Base-by-base conservation (phyloP, 148 eudicot species). In the Fallopia convolvulus region DNA sequence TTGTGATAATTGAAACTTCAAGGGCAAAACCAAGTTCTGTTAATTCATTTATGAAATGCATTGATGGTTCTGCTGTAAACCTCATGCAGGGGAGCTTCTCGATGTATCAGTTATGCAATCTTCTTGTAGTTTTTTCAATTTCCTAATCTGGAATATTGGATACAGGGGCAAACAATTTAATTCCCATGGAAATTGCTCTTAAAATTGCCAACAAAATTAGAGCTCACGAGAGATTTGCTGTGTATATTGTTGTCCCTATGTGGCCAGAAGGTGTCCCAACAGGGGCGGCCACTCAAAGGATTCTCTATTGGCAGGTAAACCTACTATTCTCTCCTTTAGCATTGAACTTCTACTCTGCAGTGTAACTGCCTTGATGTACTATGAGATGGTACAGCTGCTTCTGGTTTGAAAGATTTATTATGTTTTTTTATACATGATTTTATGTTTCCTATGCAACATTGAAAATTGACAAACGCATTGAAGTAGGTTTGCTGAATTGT, bases 191-290 rank as follows among this genome's bases (percentile, higher is more conserved):
- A 84, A 88, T 91, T 30, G 98, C 94, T 80, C 88, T 93, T 46
- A 93, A 93, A 81, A 80, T 93, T 76, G 97, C 92, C 1, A 84
- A 78, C 53, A 94, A 94, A 86, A 94, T 92, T 78, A 80, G 90
- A 83, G 88, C 89, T 13, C 78, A 83, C 68, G 97, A 94, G 85
- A 87, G 93, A 76, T 94, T 94, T 80, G 81, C 91, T 70, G 98
- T 75, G 30, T 92, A 94, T 75, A 84, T 94, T 56, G 82, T 94
- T 44, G 75, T 94, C 74, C 98, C 98, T 75, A 94, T 94, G 97
- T 94, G 98, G 98, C 98, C 98, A 3, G 98, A 94, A 80, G 98
- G 98, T 76, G 90, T 84, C 81, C 98, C 98, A 71, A 83, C 91
- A 72, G 80, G 89, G 74, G 75, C 79, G 75, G 65, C 93, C 15